These are phyloP conservation scores for Apiotrichum siamense DNA, from an alignment of 1,284 basidiomycete species.

Conservation along the genomic window DNA sequence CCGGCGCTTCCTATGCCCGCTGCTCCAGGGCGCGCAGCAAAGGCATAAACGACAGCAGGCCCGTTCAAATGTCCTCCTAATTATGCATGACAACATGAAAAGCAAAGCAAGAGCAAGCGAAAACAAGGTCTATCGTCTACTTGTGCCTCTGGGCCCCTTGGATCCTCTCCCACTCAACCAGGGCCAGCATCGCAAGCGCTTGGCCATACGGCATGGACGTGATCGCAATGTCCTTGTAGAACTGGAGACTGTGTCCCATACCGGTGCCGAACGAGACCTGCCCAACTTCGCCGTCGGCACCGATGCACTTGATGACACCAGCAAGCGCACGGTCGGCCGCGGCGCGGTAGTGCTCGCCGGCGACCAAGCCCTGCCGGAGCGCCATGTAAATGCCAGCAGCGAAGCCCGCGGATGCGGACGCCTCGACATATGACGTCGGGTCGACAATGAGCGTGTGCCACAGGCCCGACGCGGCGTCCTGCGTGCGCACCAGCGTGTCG, in stretches of 20 bases:
- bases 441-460: slow-evolving; percentile 63
- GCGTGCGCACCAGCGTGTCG: slow-evolving; percentile 53
- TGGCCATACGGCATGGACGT: slow-evolving; percentile 64
- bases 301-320: slow-evolving; percentile 55
- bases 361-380: slow-evolving; percentile 47
- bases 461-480: slow-evolving; percentile 55
- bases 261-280: slow-evolving; percentile 59
- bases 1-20: no score
- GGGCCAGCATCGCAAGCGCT: slow-evolving; percentile 52
- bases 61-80: no score
- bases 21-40: no score
- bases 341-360: slow-evolving; percentile 49
- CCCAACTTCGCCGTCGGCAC: slow-evolving; percentile 54
- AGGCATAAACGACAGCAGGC: no score
- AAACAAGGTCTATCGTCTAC: no score
- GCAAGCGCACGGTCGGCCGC: slow-evolving; percentile 53
- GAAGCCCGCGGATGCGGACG: slow-evolving; percentile 59
- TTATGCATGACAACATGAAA: no score
- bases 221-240: slow-evolving; percentile 55
- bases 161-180: slow-evolving; percentile 44
- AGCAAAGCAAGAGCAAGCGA: no score
- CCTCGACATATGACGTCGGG: slow-evolving; percentile 56
- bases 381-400: slow-evolving; percentile 58
- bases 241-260: slow-evolving; percentile 55
- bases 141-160: background rate